Evolutionary conservation across 1,284 basidiomycete species (phyloP), one percentile per base, ranked within the genome.

Genomic region (Austroboletus niveus): DNA sequence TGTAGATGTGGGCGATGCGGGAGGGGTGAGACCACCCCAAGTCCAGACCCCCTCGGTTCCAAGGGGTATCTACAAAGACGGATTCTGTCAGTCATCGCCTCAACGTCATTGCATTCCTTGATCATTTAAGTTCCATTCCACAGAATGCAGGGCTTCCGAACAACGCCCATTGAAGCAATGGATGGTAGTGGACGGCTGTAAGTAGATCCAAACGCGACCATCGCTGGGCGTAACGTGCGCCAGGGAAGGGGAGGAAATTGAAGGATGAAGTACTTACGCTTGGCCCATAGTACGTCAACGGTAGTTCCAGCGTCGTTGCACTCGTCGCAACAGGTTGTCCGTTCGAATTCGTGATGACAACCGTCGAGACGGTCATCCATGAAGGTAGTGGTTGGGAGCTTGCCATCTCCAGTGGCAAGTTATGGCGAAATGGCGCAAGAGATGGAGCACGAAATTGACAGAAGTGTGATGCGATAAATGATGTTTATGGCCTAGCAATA

Each of bases 201-300:
- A 8, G 47, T 15, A 20, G 20, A 32, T 40, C 30, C 42, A 7
- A 48, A 47, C 24, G n/a, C 17, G 38, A 43, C n/a, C 48, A 39
- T 4, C 20, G 35, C 27, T 0, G 27, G 17, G 8, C 5, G 24
- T 24, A n/a, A 20, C 30, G 30, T 10, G 30, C 4, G 6, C 30
- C 30, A 27, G 30, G 30, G 34, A 40, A 20, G 34, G 35, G 4
- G 35, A 29, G 34, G 8, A 29, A 11, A n/a, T 43, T n/a, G 15
- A 17, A 30, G 42, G 36, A 51, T 38, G 5, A 35, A 41, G 39
- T 2, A 80, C 86, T 77, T 65, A 88, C 85, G 66, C 82, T 80
- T 51, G 86, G 85, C 39, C 86, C 86, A 59, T 80, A 87, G 66
- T 89, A 89, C 2, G 86, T 88, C 56, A 87, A 69, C 47, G 86